These are phyloP conservation scores for Colletotrichum filicis DNA, from an alignment of 2,329 filamentous ascomycete genomes.

Conservation along the genomic window DNA sequence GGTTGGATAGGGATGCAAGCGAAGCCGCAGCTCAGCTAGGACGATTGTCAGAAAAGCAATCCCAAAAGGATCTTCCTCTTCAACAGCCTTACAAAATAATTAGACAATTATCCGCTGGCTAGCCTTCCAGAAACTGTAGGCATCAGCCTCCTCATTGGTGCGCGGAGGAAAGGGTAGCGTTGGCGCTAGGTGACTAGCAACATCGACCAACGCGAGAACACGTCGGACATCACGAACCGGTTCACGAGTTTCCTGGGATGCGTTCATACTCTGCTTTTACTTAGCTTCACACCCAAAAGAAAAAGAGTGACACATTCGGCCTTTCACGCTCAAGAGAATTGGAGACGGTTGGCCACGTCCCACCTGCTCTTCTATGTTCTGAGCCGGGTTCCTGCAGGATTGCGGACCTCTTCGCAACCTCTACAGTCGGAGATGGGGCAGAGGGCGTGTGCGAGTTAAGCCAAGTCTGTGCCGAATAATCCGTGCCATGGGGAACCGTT, in stretches of 20 bases:
- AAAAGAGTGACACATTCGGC: not conserved
- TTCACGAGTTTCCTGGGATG: not conserved
- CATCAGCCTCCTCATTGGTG: not conserved
- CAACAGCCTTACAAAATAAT: not conserved
- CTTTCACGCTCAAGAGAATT: rapidly evolving
- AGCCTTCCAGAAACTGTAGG: not conserved
- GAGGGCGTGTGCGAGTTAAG: not conserved
- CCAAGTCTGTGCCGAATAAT: not conserved
- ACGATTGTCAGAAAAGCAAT: not conserved
- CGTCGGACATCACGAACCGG: slow-evolving; percentile 4
- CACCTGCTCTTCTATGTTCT: not conserved
- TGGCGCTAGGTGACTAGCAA: slow-evolving; percentile 13
- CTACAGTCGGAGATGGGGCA: not conserved
- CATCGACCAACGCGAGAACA: not conserved
- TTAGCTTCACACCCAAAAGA: not conserved
- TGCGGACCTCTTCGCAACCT: not conserved
- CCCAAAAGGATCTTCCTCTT: not conserved
- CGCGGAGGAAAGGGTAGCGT: slow-evolving; percentile 3
- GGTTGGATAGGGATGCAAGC: not conserved
- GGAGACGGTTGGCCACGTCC: not conserved
- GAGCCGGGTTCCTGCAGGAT: slow-evolving; percentile 21
- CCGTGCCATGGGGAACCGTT: not conserved
- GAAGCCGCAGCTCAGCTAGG: not conserved
- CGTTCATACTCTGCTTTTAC: not conserved
- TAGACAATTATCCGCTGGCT: not conserved